A percentile compares a stretch with the other conserved stretches of the same genome.
These are phyloP conservation scores for Prunus yedoensis DNA, from an alignment of 331 rosid genomes.

Conservation along the genomic window DNA sequence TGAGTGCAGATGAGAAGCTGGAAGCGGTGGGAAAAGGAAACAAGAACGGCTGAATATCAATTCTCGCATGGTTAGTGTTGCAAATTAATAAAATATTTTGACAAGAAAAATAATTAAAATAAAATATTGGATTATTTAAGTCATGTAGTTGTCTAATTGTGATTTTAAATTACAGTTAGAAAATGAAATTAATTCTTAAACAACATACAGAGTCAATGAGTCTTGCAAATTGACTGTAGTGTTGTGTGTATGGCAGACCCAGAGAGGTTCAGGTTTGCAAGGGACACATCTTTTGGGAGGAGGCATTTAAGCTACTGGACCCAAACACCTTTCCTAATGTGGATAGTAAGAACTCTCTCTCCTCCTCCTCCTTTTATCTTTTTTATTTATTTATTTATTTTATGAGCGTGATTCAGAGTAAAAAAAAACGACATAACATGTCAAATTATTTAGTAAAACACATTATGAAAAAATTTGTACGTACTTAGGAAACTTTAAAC, in stretches of 20 bases:
- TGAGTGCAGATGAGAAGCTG: conserved; percentile 73
- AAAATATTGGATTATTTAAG: neutral
- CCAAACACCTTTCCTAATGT: conserved; percentile 57
- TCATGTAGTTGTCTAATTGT: neutral
- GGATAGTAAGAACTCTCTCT: conserved; percentile 61
- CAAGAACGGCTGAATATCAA: conserved; percentile 71
- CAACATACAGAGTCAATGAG: neutral
- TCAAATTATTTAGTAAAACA: no score
- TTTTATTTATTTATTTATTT: no score
- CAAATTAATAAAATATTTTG: neutral
- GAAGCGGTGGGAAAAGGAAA: conserved; percentile 91
- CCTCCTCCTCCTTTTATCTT: neutral
- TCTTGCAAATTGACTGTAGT: neutral
- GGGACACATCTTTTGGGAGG: conserved; percentile 89
- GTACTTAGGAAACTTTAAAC: no score
- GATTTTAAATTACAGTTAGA: neutral
- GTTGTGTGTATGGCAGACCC: conserved; percentile 50
- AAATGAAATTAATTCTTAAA: neutral
- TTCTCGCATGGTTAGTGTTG: conserved; percentile 68
- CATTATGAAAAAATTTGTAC: no score
- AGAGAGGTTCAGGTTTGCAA: conserved; percentile 81
- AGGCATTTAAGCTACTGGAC: conserved; percentile 88
- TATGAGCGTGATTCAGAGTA: no score
- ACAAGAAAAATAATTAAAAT: neutral
- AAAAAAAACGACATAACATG: no score